Evolutionary conservation across 2,329 filamentous ascomycete species (phyloP), one percentile per base, ranked within the genome.

Genomic region (Graphilbum fragrans): DNA sequence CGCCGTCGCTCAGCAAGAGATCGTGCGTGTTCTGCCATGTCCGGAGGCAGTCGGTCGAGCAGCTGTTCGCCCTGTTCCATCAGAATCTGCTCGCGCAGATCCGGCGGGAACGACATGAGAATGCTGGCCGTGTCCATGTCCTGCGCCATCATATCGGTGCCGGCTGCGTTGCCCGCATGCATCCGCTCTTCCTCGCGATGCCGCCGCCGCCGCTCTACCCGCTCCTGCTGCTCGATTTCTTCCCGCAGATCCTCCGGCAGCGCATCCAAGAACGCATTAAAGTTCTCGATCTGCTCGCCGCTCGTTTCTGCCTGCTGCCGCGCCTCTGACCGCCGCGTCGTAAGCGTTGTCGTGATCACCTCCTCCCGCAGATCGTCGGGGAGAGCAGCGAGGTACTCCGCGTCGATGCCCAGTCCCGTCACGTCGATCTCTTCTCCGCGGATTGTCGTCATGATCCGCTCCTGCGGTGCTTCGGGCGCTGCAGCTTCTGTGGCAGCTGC

Each of bases 91-190:
- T 92, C 80, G 45, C 92, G 80, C 32, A 98, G 72, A 37, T 74
- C 77, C 17, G 88, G 86, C 34, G 93, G 83, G 41, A 98, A 77
- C 7, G 87, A 94, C 36, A 92, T 81, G 43, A 98, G 70, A 57
- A 98, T 95, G 58, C 86, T 93, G 25, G 87, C 87, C 33, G 86
- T 72, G 58, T 95, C 88, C 80, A 96, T 94, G 8, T 96, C 88
- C 40, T 62, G 57, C 18, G 59, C 54, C 33, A 55, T 62, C 9
- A 32, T 58, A 45, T 80, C 77, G 35, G 74, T 74, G 14, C 69
- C 59, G 22, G 65, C 63, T 27, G 40, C 45, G 12, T 19, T 35
- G 33, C 33, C 19, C 4, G 37, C 37, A 11, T 39, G 22, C 33
- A 12, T 32, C 32, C 22, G 39, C 22, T 77, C 74, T 53, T 86